Evolutionary conservation across 108 stramenopile genomes (phyloP), one percentile per base, ranked within the genome.

Genomic region (Epithemia pelagica): DNA sequence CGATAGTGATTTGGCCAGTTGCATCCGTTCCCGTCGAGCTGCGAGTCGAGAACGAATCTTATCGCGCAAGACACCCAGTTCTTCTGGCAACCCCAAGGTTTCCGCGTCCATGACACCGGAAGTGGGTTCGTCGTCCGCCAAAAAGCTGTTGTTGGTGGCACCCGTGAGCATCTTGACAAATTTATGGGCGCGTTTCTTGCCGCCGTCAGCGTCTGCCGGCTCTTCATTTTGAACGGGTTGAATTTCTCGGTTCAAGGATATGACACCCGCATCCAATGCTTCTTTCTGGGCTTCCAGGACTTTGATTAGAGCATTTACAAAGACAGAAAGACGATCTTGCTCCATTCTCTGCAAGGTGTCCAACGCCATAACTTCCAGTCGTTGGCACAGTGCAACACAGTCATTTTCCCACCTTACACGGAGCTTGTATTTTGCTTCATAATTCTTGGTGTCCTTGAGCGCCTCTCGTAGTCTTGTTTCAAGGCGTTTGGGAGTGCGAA

Each of bases 31-130:
- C 26, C 59, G 71, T 54, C 73, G 71, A 1, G 52, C 59, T 0
- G 76, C 70, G 21, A 91, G 32, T n/a, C 67, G 32, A 10, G 81
- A 62, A 56, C 78, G 83, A 61, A 83, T 67, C 18, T 73, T 70
- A 65, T 91, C 90, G 53, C 90, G 73, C 19, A 77, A 74, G 24
- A 64, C 30, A 2, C 85, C 90, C 29, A 82, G 53, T 29, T 75
- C 76, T 63, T 82, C 73, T 1, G 85, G 83, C 24, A 91, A 64
- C 32, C 87, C 84, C 30, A 88, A 65, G 30, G 76, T 80, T 53
- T 84, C 80, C 1, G 87, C 85, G 62, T 86, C 87, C 68, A 82
- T 83, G 15, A 78, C 74, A 18, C 85, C 87, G 51, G 74, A 75
- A 5, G 37, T 46, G 10, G 5, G 10, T 19, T 75, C 83, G 54